These are phyloP conservation scores for Neofusicoccum parvum DNA, from an alignment of 2,329 filamentous ascomycete genomes.

Conservation along the genomic window DNA sequence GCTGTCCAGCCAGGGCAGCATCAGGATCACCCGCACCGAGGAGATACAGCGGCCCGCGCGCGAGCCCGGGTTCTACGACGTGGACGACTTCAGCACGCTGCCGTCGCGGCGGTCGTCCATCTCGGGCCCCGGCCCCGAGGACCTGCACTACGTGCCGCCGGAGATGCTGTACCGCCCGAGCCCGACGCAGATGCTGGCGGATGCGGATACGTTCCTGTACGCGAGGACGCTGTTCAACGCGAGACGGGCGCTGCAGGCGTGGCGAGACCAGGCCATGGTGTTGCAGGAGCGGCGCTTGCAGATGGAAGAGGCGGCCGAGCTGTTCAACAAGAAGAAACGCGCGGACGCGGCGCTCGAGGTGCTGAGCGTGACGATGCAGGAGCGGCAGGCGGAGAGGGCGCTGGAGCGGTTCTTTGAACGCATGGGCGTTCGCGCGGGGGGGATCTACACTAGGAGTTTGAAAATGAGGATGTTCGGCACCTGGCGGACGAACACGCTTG, in stretches of 20 bases:
- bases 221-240: constrained; percentile 38
- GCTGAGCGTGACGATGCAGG: constrained; percentile 7
- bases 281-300: constrained; percentile 30
- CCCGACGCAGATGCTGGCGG: constrained; percentile 53
- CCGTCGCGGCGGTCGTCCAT: constrained; percentile 16
- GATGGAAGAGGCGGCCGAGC: constrained; percentile 29
- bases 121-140: neutral
- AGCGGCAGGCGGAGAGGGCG: constrained; percentile 1
- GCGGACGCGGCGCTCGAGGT: constrained; percentile 21
- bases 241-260: constrained; percentile 44
- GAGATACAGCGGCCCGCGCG: constrained; percentile 2
- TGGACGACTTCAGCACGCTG: constrained; percentile 3
- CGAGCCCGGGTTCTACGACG: constrained; percentile 12
- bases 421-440: constrained; percentile 61
- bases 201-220: constrained; percentile 49
- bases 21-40: constrained; percentile 33
- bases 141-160: constrained; percentile 28
- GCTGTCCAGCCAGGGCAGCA: constrained; percentile 39
- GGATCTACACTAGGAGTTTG: constrained; percentile 67
- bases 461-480: constrained; percentile 66
- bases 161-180: constrained; percentile 51
- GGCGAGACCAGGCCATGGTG: constrained; percentile 41
- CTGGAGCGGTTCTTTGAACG: constrained; percentile 51
- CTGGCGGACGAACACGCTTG: constrained; percentile 67
- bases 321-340: constrained; percentile 20